phyloP scores from a whole-genome alignment of 2,329 filamentous ascomycete species.

The Stromatinia cepivora region DNA sequence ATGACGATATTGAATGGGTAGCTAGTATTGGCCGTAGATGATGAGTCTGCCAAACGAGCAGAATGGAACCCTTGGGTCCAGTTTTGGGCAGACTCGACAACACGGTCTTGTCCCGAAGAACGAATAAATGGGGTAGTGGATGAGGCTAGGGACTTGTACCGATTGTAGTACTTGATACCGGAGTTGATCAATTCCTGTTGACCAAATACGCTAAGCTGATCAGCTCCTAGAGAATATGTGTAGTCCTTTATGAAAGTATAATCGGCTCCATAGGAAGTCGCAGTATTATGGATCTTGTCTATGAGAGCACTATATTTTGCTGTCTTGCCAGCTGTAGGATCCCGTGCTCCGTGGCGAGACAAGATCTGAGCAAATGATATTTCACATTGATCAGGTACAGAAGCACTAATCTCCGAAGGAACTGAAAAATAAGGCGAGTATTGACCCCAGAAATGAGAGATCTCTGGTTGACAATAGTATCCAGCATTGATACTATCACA shows the following conservation, averaged over 20 bases:
- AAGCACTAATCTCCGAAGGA: conserved; percentile 61
- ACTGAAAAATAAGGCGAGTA: conserved; percentile 85
- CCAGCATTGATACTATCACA: conserved; percentile 39
- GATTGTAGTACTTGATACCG: conserved; percentile 71
- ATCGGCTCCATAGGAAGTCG: conserved; percentile 57
- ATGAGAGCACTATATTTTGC: conserved; percentile 63
- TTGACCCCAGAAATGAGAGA: conserved; percentile 67
- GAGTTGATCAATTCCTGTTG: conserved; percentile 71
- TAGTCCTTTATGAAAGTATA: conserved; percentile 73
- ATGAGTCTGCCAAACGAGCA: conserved; percentile 45
- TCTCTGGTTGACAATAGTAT: conserved; percentile 39
- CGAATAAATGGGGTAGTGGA: conserved; percentile 67
- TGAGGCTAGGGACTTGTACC: conserved; percentile 65
- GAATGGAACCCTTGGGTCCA: conserved; percentile 74
- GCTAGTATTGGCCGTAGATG: conserved; percentile 43
- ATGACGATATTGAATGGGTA: conserved; percentile 60
- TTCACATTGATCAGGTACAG: conserved; percentile 64
- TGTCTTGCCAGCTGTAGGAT: conserved; percentile 72
- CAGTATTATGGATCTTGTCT: conserved; percentile 59
- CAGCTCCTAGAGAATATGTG: conserved; percentile 67
- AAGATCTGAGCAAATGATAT: conserved; percentile 80
- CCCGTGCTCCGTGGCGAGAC: conserved; percentile 81
- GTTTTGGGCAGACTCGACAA: conserved; percentile 71
- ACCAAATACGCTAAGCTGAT: conserved; percentile 69
- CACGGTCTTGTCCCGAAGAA: conserved; percentile 67